Conservation (phyloP, 2,329 filamentous ascomycete genomes). For the Scolecobasidium constrictum region DNA sequence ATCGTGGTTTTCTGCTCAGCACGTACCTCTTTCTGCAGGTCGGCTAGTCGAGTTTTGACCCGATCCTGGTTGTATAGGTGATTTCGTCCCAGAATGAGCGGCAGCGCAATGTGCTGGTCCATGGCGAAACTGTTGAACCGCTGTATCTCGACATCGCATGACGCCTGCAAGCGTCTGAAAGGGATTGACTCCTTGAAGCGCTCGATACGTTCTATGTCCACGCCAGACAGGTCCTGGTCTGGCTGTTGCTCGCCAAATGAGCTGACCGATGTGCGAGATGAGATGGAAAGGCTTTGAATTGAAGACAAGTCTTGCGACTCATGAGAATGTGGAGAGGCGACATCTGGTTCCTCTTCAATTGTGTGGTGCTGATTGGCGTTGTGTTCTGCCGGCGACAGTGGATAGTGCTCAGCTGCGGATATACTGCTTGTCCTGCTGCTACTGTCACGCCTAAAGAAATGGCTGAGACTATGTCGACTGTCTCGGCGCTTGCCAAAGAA, state of each 20-base stretch:
- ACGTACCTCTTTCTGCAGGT: slow-evolving; percentile 5
- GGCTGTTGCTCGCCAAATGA: slow-evolving; percentile 3
- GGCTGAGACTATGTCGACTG: slow-evolving; percentile 3
- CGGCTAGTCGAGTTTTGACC: slow-evolving; percentile 3
- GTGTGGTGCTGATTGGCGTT: background rate
- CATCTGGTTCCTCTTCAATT: slow-evolving; percentile 6
- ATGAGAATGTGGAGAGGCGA: slow-evolving; percentile 4
- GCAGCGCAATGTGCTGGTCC: slow-evolving; percentile 8
- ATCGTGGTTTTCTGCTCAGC: background rate
- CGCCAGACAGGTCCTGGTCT: background rate
- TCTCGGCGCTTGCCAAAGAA: background rate
- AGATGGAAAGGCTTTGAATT: slow-evolving; percentile 3
- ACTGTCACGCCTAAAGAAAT: slow-evolving; percentile 5
- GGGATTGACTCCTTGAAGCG: background rate
- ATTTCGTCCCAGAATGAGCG: slow-evolving; percentile 8
- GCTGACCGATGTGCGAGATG: slow-evolving; percentile 8
- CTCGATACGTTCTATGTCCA: background rate
- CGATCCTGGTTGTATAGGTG: slow-evolving; percentile 4
- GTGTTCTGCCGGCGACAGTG: background rate
- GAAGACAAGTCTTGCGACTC: slow-evolving; percentile 8
- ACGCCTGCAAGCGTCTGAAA: slow-evolving; percentile 2
- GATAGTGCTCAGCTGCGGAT: background rate
- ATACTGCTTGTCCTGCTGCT: background rate
- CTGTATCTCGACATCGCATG: slow-evolving; percentile 3
- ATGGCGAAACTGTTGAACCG: slow-evolving; percentile 7